Evolutionary conservation across 2,329 filamentous ascomycete species (phyloP), one percentile per base, ranked within the genome.

Genomic region (Arthrobotrys conoides): DNA sequence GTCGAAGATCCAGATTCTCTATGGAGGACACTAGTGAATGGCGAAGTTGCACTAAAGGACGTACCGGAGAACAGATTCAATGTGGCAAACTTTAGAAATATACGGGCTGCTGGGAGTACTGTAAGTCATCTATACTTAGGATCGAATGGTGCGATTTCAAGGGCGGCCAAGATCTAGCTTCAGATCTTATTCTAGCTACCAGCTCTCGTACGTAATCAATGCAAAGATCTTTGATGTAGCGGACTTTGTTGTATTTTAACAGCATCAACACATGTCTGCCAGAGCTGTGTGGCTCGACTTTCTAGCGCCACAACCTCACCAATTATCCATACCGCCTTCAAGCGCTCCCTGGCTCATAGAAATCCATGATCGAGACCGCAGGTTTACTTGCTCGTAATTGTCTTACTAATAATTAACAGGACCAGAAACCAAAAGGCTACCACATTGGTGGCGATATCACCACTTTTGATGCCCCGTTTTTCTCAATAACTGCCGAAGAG

Each of bases 401-500:
- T 1, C 2, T 36, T 33, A 16, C 46, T 38, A n/a, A 55, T n/a
- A 9, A n/a, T 14, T 8, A 48, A 12, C 24, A 61, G 55, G 27
- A 51, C 4, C 18, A 51, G 44, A 71, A 64, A 33, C 68, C 55
- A 18, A 48, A 81, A 76, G 66, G 77, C 20, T 80, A 51, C 83
- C 83, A 3, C 84, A 83, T 80, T 84, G 90, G 85, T 88, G 93
- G 93, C 79, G 88, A 94, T 77, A 92, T 92, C 0, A 91, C 91
- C 71, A 86, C 92, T 53, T 95, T 95, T 82, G 92, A 95, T 82
- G 91, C 92, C 16, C 87, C 91, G 0, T 94, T 95, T 85, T 95
- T 95, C 88, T 94, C 93, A 84, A 94, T 95, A 91, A 94, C 92
- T 36, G 92, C 92, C 5, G 89, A 91, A 81, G 92, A 95, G 84